These are phyloP conservation scores for Suillus sp. DNA, from an alignment of 768 basidiomycete species.

Conservation along the genomic window DNA sequence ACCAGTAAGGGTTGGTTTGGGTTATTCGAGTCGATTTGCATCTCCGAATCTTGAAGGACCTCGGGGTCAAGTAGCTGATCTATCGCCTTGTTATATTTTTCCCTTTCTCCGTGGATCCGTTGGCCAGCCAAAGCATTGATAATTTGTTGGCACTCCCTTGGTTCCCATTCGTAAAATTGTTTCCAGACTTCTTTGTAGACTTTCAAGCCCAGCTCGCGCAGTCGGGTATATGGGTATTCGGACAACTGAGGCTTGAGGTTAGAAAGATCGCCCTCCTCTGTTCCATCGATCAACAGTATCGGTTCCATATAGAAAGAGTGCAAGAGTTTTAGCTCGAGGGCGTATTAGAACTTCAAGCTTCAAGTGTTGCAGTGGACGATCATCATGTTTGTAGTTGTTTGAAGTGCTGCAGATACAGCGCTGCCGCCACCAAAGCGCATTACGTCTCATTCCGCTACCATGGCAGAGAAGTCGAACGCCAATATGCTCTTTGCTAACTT, in stretches of 20 bases:
- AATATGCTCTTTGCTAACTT: slow-evolving; percentile 89
- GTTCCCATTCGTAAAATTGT: slow-evolving; percentile 51
- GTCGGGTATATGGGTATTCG: slow-evolving; percentile 16
- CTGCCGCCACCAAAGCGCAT: not conserved
- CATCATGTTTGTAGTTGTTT: slow-evolving; percentile 5
- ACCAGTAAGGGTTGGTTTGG: not conserved
- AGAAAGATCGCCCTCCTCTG: slow-evolving; percentile 18
- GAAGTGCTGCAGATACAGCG: not conserved
- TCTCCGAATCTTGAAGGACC: not conserved
- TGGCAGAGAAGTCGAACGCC: slow-evolving; percentile 43
- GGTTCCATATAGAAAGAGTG: slow-evolving; percentile 20
- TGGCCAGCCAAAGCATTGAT: slow-evolving; percentile 22
- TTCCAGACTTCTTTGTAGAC: slow-evolving; percentile 44
- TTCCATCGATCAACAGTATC: slow-evolving; percentile 24
- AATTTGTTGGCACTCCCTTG: slow-evolving; percentile 28
- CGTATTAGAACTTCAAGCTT: not conserved
- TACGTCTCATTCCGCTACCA: slow-evolving; percentile 21
- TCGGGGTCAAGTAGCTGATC: not conserved
- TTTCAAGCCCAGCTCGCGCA: slow-evolving; percentile 26
- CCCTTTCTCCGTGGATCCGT: not conserved
- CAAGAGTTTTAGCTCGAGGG: not conserved
- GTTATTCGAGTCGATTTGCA: not conserved
- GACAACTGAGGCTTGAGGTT: not conserved
- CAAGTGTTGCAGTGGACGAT: not conserved
- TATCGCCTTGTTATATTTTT: not conserved